These are phyloP conservation scores for Beverwykella pulmonaria DNA, from an alignment of 495 filamentous ascomycete genomes.

Conservation along the genomic window DNA sequence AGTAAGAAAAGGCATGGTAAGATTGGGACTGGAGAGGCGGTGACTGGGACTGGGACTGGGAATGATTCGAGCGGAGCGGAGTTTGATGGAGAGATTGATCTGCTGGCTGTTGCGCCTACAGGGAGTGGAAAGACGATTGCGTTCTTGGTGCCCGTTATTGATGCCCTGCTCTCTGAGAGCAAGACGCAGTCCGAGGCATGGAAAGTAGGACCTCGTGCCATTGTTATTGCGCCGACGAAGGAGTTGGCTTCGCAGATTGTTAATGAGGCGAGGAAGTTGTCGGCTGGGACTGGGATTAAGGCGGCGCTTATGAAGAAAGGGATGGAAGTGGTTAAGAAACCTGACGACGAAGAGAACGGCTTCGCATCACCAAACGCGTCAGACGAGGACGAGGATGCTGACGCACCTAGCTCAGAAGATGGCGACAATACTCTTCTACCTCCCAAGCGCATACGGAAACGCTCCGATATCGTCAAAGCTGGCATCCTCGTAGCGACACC, in stretches of 20 bases:
- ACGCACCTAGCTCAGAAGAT: conserved; percentile 3
- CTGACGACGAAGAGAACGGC: conserved; percentile 40
- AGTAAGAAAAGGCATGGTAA: conserved; percentile 48
- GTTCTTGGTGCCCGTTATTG: conserved; percentile 84
- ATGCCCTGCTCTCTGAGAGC: conserved; percentile 63
- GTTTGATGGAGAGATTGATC: conserved; percentile 55
- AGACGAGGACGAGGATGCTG: conserved; percentile 42
- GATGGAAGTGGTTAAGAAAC: conserved; percentile 63
- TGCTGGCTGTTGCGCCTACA: conserved; percentile 87
- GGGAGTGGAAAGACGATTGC: conserved; percentile 97
- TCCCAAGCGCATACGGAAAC: conserved; percentile 35
- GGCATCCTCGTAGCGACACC: conserved; percentile 92
- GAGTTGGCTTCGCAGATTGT: conserved; percentile 91
- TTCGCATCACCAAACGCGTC: conserved; percentile 40
- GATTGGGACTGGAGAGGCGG: too few relatives aligned
- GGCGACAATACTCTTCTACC: conserved; percentile 31
- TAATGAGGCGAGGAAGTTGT: conserved; percentile 84
- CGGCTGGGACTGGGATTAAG: conserved; percentile 74
- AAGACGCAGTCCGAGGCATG: conserved; percentile 35
- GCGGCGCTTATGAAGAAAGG: conserved; percentile 84
- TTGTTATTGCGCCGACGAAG: conserved; percentile 88
- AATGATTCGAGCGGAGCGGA: background rate
- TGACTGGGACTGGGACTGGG: background rate
- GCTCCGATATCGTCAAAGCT: conserved; percentile 54
- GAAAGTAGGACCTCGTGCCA: conserved; percentile 46